Conservation (phyloP, 2,329 filamentous ascomycete species). For the Colletotrichum sp. region DNA sequence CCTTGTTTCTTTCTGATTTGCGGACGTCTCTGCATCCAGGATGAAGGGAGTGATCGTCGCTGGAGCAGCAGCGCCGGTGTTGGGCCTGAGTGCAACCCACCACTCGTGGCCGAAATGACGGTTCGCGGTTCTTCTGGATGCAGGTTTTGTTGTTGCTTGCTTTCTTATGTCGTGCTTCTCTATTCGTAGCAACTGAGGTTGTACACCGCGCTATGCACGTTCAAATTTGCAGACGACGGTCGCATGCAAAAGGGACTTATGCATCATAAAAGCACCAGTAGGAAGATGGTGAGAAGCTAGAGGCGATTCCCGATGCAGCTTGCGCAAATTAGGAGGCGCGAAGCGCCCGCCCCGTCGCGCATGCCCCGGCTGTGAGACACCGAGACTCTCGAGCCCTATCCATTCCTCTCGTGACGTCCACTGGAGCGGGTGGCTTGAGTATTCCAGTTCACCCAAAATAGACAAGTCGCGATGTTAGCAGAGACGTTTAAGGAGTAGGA, state of each 20-base stretch:
- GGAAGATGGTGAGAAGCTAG: not conserved
- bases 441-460: not conserved
- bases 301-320: not conserved
- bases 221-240: not conserved
- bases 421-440: not conserved
- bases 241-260: not conserved
- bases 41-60: not conserved
- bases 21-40: not conserved
- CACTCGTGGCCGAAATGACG: slow-evolving; percentile 12
- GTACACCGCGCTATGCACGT: not conserved
- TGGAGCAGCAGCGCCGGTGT: not conserved
- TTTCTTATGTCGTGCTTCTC: not conserved
- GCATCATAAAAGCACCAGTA: not conserved
- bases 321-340: not conserved
- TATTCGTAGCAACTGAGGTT: not conserved
- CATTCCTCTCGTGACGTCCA: not conserved
- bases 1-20: slow-evolving; percentile 12
- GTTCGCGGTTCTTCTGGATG: not conserved
- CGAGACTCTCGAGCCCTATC: not conserved
- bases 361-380: not conserved
- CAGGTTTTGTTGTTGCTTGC: not conserved
- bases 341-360: not conserved
- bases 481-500: not conserved
- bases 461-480: not conserved
- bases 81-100: not conserved